Evolutionary conservation across 2,329 filamentous ascomycete species (phyloP).

Genomic region (Aurifilum marmelostoma): DNA sequence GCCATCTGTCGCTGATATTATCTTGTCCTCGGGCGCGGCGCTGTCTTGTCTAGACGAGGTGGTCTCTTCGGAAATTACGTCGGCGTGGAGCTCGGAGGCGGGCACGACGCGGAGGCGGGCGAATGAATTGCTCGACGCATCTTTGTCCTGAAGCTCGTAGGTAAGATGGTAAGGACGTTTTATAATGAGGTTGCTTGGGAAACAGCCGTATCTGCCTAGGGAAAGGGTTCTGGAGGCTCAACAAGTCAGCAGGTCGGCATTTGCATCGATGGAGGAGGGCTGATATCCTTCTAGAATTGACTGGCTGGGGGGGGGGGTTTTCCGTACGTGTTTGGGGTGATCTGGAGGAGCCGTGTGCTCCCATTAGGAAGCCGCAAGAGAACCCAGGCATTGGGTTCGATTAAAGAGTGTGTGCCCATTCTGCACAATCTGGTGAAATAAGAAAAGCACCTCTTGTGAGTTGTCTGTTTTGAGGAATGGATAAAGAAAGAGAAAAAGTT

Average conservation of each 20-base stretch:
- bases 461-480: not conserved
- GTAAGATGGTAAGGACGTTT: constrained; percentile 91
- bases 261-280: constrained; percentile 7
- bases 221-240: constrained; percentile 70
- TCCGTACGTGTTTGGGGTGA: constrained; percentile 62
- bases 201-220: constrained; percentile 89
- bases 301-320: too few species aligned
- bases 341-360: constrained; percentile 59
- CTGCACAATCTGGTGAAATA: constrained; percentile 1
- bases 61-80: constrained; percentile 61
- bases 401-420: constrained; percentile 45
- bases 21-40: constrained; percentile 45
- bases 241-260: constrained; percentile 22
- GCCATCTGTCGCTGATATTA: constrained; percentile 43
- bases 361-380: constrained; percentile 63
- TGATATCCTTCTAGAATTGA: constrained; percentile 23
- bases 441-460: not conserved
- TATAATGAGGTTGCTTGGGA: constrained; percentile 86
- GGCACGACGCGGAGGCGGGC: constrained; percentile 77
- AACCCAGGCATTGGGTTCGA: constrained; percentile 64
- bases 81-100: constrained; percentile 80
- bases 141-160: constrained; percentile 81
- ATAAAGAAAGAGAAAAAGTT: constrained; percentile 18
- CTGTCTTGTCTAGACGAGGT: constrained; percentile 43
- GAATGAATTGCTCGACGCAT: constrained; percentile 61